Conservation (phyloP, 805 yeast species). For the Zygosaccharomyces lentus region DNA sequence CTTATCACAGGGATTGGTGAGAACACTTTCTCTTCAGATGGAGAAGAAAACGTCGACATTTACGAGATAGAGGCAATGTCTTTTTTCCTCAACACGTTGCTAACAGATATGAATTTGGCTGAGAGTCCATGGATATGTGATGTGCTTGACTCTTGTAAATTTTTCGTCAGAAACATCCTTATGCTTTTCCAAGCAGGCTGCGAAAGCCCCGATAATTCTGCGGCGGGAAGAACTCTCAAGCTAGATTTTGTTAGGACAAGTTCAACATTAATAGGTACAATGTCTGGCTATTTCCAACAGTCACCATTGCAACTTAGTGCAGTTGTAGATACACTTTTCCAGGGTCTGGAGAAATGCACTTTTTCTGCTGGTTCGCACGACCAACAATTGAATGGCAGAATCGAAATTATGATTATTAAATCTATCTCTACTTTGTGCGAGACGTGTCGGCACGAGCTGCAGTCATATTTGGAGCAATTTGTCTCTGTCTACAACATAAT, state of each 20-base stretch:
- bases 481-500: conserved; percentile 34
- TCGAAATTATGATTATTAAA: conserved; percentile 29
- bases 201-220: conserved; percentile 14
- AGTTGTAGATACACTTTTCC: conserved; percentile 28
- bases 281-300: conserved; percentile 29
- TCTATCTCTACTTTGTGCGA: conserved; percentile 31
- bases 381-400: conserved; percentile 22
- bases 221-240: conserved; percentile 20
- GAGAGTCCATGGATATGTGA: conserved; percentile 32
- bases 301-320: conserved; percentile 21
- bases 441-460: conserved; percentile 27
- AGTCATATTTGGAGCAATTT: conserved; percentile 25
- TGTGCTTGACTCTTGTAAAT: conserved; percentile 22
- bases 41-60: conserved; percentile 12
- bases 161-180: conserved; percentile 23
- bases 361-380: conserved; percentile 3
- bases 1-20: conserved; percentile 29
- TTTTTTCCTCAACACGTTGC: conserved; percentile 25
- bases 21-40: conserved; percentile 9
- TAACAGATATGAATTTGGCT: conserved; percentile 27
- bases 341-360: conserved; percentile 28
- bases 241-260: conserved; percentile 31
- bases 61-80: conserved; percentile 35
- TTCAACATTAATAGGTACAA: conserved; percentile 25
- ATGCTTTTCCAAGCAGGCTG: conserved; percentile 28